Evolutionary conservation across 192 early-diverging fungal species (phyloP), one percentile per base, ranked within the genome.

Genomic region (Coemansia sp.): DNA sequence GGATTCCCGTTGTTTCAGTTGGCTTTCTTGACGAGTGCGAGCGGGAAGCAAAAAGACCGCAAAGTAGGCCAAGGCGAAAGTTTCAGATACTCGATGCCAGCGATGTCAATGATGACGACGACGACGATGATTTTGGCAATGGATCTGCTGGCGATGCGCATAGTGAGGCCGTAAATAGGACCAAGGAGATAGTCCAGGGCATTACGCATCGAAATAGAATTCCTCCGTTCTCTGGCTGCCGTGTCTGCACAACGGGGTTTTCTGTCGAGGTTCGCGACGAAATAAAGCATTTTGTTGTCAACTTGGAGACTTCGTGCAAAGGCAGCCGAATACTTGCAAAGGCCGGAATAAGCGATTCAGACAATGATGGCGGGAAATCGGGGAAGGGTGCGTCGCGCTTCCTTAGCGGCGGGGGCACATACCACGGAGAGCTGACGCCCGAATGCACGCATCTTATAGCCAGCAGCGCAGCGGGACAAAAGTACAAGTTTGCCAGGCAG

Each of bases 361-460:
- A 20, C 4, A 34, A 22, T 16, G 19, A 32, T 8, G 8, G 30
- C 30, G 8, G 22, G 18, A 45, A 20, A 4, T 29, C 28, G 22
- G 50, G 16, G 4, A 6, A 45, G 20, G 23, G 14, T 6, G 10
- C 52, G 4, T 20, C 45, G 25, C 22, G 36, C 7, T 28, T 48
- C 2, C 39, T 82, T 34, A 75, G 79, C 29, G 79, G 79, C 19
- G 74, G 74, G 6, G 79, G 74, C 23, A 24, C 58, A 9, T 82
- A 82, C 55, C 59, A 62, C 32, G 61, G 64, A 29, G 56, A 58
- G 16, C 60, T 82, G 30, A 76, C 69, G 0, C 54, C 48, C n/a
- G 45, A 59, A 1, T 82, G 79, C 68, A 76, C 79, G 16, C 79
- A 82, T 28, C 64, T 82, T 27, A 75, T 82, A 52, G 67, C 73